Evolutionary conservation across 495 filamentous ascomycete species (phyloP).

Genomic region (Aspergillus egyptiacus): DNA sequence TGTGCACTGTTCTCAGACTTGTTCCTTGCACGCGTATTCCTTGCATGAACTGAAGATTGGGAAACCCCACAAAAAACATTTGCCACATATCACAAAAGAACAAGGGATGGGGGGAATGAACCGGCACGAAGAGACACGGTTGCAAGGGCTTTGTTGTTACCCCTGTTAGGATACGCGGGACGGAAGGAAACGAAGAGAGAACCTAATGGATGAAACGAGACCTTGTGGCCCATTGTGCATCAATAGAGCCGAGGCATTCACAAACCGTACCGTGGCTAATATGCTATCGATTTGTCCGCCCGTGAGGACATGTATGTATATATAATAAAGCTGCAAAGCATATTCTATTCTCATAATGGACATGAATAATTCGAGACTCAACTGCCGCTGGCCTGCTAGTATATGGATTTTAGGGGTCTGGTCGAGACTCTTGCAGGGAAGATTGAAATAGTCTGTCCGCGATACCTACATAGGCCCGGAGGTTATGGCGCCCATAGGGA

Average conservation of each 20-base stretch:
- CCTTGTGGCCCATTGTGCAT: conserved; percentile 15
- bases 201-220: neutral
- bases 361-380: conserved; percentile 2
- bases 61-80: neutral
- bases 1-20: conserved; percentile 9
- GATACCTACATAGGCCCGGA: neutral
- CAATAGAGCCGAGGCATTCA: conserved; percentile 12
- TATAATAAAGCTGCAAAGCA: conserved; percentile 18
- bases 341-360: conserved; percentile 9
- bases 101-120: conserved; percentile 3
- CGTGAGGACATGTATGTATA: conserved; percentile 24
- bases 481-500: neutral
- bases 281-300: conserved; percentile 14
- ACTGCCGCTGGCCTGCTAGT: neutral
- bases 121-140: neutral
- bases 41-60: conserved; percentile 5
- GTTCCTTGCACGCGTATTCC: conserved; percentile 12
- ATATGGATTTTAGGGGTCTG: neutral
- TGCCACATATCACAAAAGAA: neutral
- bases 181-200: neutral
- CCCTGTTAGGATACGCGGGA: conserved; percentile 10
- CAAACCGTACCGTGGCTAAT: no score
- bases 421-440: conserved; percentile 1
- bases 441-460: neutral
- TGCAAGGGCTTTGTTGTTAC: conserved; percentile 2